Evolutionary conservation across 768 basidiomycete genomes (phyloP).

Genomic region (Termitomyces sp.): DNA sequence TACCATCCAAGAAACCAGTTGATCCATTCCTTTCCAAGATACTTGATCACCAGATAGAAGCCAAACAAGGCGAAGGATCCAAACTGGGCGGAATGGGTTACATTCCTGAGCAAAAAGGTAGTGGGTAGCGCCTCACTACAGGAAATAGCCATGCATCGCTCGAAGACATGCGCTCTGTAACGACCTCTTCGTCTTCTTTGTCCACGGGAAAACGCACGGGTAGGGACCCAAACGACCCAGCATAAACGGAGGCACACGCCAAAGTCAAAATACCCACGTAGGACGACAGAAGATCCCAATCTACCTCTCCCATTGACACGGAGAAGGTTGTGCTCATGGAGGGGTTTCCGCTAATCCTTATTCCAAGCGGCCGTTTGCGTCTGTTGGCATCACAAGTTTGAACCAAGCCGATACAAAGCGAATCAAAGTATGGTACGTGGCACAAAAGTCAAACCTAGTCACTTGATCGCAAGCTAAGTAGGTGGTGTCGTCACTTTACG

Average conservation of each 20-base stretch:
- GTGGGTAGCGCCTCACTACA: constrained; percentile 41
- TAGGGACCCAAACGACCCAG: constrained; percentile 63
- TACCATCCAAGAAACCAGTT: constrained; percentile 78
- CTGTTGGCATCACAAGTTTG: not conserved
- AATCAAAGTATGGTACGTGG: no score
- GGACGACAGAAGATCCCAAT: constrained; percentile 61
- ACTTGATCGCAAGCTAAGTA: no score
- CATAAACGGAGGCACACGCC: constrained; percentile 62
- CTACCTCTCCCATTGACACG: constrained; percentile 14
- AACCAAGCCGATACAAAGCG: not conserved
- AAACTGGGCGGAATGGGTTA: constrained; percentile 32
- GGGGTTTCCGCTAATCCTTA: not conserved
- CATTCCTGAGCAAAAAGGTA: not conserved
- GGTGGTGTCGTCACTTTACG: no score
- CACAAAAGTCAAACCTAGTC: no score
- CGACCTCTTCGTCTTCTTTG: constrained; percentile 54
- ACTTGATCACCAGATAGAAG: constrained; percentile 67
- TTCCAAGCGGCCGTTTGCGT: not conserved
- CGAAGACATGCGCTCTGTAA: constrained; percentile 55
- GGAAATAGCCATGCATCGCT: constrained; percentile 74
- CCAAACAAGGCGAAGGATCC: constrained; percentile 67
- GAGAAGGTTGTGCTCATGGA: not conserved
- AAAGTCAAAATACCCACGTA: constrained; percentile 64
- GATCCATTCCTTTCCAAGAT: constrained; percentile 75
- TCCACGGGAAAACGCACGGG: constrained; percentile 42